These are phyloP conservation scores for Suillus weaverae DNA, from an alignment of 768 basidiomycete genomes.

Conservation along the genomic window DNA sequence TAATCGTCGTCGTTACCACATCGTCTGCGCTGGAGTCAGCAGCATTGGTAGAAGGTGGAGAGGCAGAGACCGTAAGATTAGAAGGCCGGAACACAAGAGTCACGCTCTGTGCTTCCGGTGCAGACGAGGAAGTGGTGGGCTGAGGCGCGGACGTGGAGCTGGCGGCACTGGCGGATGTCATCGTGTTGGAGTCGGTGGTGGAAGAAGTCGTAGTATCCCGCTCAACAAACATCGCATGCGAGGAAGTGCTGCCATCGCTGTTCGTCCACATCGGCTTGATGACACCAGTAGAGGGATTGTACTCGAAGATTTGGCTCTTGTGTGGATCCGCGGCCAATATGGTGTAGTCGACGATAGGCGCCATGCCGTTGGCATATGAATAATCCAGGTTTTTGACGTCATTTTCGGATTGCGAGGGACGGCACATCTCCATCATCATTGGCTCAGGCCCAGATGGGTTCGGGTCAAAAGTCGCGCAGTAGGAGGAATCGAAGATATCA, in stretches of 20 bases:
- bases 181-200: constrained; percentile 6
- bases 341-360: constrained; percentile 3
- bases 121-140: constrained; percentile 2
- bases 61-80: constrained; percentile 29
- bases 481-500: constrained; percentile 43
- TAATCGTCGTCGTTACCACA: constrained; percentile 24
- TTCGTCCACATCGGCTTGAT: constrained; percentile 55
- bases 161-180: constrained; percentile 12
- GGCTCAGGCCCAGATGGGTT: constrained; percentile 47
- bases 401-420: neutral
- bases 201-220: constrained; percentile 13
- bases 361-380: neutral
- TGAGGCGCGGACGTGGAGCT: constrained; percentile 17
- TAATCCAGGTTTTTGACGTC: constrained; percentile 1
- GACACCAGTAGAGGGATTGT: constrained; percentile 44
- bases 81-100: constrained; percentile 53
- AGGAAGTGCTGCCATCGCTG: constrained; percentile 11
- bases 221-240: constrained; percentile 1
- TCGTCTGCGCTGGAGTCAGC: neutral
- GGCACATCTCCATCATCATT: constrained; percentile 51
- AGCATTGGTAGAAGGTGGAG: neutral
- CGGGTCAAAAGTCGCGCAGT: constrained; percentile 65
- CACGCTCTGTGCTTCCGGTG: constrained; percentile 37
- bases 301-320: constrained; percentile 61
- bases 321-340: constrained; percentile 21